These are phyloP conservation scores for Rhodotorula sp. DNA, from an alignment of 1,284 basidiomycete species.

Conservation along the genomic window DNA sequence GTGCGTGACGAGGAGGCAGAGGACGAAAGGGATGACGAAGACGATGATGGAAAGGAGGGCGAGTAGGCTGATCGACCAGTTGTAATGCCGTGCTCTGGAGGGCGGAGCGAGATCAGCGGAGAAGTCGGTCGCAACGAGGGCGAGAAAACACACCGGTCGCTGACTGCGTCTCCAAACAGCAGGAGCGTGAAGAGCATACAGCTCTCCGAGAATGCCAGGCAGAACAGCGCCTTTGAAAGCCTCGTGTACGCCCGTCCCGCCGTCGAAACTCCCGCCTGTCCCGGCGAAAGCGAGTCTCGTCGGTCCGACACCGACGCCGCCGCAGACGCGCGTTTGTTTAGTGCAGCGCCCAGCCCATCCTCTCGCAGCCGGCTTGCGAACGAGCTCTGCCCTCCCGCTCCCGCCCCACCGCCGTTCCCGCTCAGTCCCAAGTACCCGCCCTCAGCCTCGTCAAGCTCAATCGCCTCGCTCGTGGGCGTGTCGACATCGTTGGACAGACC, in stretches of 20 bases:
- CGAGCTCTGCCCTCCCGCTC: background rate
- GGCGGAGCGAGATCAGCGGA: background rate
- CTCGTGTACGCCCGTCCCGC: slow-evolving; percentile 17
- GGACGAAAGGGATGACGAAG: slow-evolving; percentile 42
- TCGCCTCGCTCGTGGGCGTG: background rate
- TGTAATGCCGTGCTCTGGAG: slow-evolving; percentile 42
- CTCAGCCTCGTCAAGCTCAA: slow-evolving; percentile 30
- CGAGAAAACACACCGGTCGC: slow-evolving; percentile 31
- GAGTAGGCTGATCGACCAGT: slow-evolving; percentile 46
- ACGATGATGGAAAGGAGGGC: slow-evolving; percentile 45
- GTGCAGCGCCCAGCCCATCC: slow-evolving; percentile 2
- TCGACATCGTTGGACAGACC: slow-evolving; percentile 10
- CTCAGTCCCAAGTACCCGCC: slow-evolving; percentile 12
- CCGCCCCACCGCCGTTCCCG: slow-evolving; percentile 1
- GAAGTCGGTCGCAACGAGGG: too few species aligned
- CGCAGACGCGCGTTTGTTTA: background rate
- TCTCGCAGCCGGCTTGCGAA: background rate
- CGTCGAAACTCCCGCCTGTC: background rate
- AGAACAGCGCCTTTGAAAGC: slow-evolving; percentile 44
- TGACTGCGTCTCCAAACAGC: slow-evolving; percentile 44
- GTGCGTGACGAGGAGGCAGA: slow-evolving; percentile 40
- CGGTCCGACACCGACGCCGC: background rate
- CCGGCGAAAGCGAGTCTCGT: background rate
- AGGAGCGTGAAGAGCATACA: slow-evolving; percentile 46
- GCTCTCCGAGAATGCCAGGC: slow-evolving; percentile 46